Evolutionary conservation across 768 basidiomycete species (phyloP), one percentile per base, ranked within the genome.

Genomic region (Agaricus subrufescens): DNA sequence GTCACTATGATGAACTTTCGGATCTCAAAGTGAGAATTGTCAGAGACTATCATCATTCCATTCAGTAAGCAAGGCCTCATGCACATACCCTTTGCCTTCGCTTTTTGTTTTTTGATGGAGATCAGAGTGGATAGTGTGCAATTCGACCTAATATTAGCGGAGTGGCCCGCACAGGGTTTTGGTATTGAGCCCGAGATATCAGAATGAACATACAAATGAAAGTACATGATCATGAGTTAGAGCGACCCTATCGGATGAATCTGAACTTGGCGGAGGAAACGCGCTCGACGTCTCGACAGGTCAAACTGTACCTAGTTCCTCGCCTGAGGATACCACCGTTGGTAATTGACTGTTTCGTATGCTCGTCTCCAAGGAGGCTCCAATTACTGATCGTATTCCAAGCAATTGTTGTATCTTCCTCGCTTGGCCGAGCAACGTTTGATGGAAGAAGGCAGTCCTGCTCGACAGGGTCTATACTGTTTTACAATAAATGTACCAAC

Each of bases 281-380:
- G 63, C 81, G 87, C 54, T 77, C 79, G 2, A 94, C 88, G 64
- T 89, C 89, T 51, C 94, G 78, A 66, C 90, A 96, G 1, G 94
- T 96, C 65, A 96, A 68, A 70, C 92, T 96, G 52, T 89, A 84
- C 66, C 94, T 73, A 39, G 77, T 77, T 15, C 73, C 72, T 58
- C 94, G 78, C 59, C 67, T 65, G 55, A 94, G 68, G 29, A 67
- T 66, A 7, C 80, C 81, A n/a, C 85, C 85, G 14, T 71, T 66
- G 40, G 63, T 49, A 48, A 87, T 66, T 9, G 71, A 69, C 42
- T 70, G 68, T 50, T 70, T 66, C 34, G 71, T 67, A 34, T 66
- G 66, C 49, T 76, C 63, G 34, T 73, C 76, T 25, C 65, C 71
- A 38, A 95, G 66, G 58, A 77, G 66, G 29, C 71, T 67, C 68